A percentile compares a stretch with the other conserved stretches of the same genome.
phyloP scores from a whole-genome alignment of 2,329 filamentous ascomycete species.

The Lachnellula occidentalis region DNA sequence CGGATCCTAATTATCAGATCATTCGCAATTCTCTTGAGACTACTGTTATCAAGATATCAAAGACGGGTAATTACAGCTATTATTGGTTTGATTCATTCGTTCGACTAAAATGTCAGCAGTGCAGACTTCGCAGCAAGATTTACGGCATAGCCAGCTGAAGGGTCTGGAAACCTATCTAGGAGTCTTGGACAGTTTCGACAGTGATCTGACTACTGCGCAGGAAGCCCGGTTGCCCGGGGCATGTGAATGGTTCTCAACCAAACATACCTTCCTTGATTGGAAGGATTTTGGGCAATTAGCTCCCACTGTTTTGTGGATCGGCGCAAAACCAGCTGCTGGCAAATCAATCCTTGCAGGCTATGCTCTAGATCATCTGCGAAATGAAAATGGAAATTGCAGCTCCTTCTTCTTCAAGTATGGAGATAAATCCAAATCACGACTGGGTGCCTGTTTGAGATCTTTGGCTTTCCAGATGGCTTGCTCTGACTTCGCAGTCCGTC shows the following conservation, averaged over 20 bases:
- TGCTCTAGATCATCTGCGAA: slow-evolving; percentile 14
- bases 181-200: slow-evolving; percentile 11
- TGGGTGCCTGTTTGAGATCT: slow-evolving; percentile 20
- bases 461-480: slow-evolving; percentile 33
- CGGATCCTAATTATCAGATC: slow-evolving; percentile 23
- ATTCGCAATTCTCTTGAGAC: slow-evolving; percentile 15
- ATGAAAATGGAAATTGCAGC: slow-evolving; percentile 6
- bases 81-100: not conserved
- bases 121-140: slow-evolving; percentile 10
- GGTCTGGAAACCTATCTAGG: slow-evolving; percentile 14
- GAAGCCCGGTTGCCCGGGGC: slow-evolving; percentile 15
- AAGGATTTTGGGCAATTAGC: not conserved
- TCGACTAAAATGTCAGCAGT: slow-evolving; percentile 4
- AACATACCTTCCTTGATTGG: slow-evolving; percentile 10
- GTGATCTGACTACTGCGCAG: slow-evolving; percentile 14
- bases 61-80: not conserved
- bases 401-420: slow-evolving; percentile 25
- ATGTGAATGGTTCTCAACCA: slow-evolving; percentile 19
- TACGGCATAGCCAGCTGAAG: slow-evolving; percentile 3
- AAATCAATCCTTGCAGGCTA: slow-evolving; percentile 22
- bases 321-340: slow-evolving; percentile 26
- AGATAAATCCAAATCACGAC: slow-evolving; percentile 14
- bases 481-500: slow-evolving; percentile 18
- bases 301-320: slow-evolving; percentile 23
- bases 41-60: not conserved